A percentile compares a stretch with the other conserved stretches of the same genome.
Conservation (phyloP, 2,329 filamentous ascomycete species). For the Niveomyces coronatus region DNA sequence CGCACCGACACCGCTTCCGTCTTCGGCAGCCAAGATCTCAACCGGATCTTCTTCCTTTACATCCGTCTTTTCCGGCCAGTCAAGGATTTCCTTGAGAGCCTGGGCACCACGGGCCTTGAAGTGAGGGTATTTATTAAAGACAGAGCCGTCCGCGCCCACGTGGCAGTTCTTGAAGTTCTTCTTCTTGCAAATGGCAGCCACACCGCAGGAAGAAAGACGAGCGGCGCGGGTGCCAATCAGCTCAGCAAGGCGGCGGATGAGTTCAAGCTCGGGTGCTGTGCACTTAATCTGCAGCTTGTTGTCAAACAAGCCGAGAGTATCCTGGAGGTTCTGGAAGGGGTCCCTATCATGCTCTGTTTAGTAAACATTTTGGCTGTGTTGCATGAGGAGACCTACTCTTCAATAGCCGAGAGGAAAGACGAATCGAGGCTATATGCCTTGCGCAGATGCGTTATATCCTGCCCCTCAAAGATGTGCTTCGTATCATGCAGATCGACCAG, state of each 20-base stretch:
- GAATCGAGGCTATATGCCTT: conserved; percentile 86
- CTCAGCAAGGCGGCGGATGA: conserved; percentile 81
- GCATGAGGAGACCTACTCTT: conserved; percentile 52
- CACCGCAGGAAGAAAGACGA: conserved; percentile 85
- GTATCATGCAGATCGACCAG: conserved; percentile 77
- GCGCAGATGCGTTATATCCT: conserved; percentile 70
- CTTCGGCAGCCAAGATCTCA: conserved; percentile 80
- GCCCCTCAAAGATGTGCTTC: conserved; percentile 67
- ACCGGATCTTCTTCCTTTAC: conserved; percentile 74
- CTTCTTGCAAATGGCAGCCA: conserved; percentile 94
- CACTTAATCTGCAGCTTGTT: conserved; percentile 62
- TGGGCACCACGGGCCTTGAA: conserved; percentile 89
- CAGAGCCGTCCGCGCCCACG: conserved; percentile 91
- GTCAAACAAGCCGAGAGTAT: conserved; percentile 75
- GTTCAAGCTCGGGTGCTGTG: conserved; percentile 71
- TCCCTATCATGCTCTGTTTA: conserved; percentile 44
- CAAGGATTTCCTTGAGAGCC: conserved; percentile 87
- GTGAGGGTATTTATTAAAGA: conserved; percentile 98
- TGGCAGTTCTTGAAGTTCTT: conserved; percentile 82
- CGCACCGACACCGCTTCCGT: conserved; percentile 93
- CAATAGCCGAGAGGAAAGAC: conserved; percentile 85
- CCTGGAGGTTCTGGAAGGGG: conserved; percentile 87
- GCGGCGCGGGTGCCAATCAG: conserved; percentile 91
- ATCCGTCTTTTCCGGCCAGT: conserved; percentile 67
- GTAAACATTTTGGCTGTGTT: not conserved